These are phyloP conservation scores for Cyberlindnera maclurae DNA, from an alignment of 805 yeast species.

Conservation along the genomic window DNA sequence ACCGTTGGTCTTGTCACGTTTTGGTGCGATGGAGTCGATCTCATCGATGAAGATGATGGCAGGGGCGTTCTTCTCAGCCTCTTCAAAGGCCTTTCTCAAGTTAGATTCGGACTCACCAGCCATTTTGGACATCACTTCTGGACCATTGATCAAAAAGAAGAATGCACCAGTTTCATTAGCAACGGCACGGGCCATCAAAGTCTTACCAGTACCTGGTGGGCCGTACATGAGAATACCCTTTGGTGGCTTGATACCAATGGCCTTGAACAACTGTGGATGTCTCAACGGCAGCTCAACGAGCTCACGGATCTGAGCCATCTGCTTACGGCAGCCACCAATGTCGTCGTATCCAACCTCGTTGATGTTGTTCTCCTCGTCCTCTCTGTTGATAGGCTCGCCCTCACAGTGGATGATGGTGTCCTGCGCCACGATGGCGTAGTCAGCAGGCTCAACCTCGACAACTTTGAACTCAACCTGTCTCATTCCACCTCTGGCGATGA, in stretches of 20 bases:
- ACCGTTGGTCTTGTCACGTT: slow-evolving; percentile 99
- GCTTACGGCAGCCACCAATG: slow-evolving; percentile 98
- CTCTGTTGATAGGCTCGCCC: slow-evolving; percentile 97
- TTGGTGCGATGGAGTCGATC: slow-evolving; percentile 98
- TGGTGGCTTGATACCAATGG: slow-evolving; percentile 98
- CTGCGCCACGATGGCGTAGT: slow-evolving; percentile 95
- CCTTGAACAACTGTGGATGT: slow-evolving; percentile 96
- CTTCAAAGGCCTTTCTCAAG: slow-evolving; percentile 96
- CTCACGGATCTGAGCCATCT: slow-evolving; percentile 99
- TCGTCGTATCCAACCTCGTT: slow-evolving; percentile 98
- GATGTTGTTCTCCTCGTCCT: slow-evolving; percentile 94
- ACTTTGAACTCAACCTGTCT: slow-evolving; percentile 98
- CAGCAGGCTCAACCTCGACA: slow-evolving; percentile 96
- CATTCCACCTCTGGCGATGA: slow-evolving; percentile 98
- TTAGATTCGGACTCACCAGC: slow-evolving; percentile 99
- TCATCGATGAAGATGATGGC: slow-evolving; percentile 97
- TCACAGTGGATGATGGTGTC: slow-evolving; percentile 97
- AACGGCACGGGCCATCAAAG: slow-evolving; percentile 99
- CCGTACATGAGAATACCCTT: slow-evolving; percentile 97
- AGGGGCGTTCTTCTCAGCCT: slow-evolving; percentile 98
- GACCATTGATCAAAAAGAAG: slow-evolving; percentile 96
- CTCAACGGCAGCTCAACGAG: slow-evolving; percentile 96
- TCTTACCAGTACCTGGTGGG: slow-evolving; percentile 99
- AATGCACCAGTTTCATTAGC: slow-evolving; percentile 99
- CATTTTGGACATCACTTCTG: slow-evolving; percentile 99